Evolutionary conservation across 1,284 basidiomycete genomes (phyloP), one percentile per base, ranked within the genome.

Genomic region (Microbotryum silenes-acaulis): DNA sequence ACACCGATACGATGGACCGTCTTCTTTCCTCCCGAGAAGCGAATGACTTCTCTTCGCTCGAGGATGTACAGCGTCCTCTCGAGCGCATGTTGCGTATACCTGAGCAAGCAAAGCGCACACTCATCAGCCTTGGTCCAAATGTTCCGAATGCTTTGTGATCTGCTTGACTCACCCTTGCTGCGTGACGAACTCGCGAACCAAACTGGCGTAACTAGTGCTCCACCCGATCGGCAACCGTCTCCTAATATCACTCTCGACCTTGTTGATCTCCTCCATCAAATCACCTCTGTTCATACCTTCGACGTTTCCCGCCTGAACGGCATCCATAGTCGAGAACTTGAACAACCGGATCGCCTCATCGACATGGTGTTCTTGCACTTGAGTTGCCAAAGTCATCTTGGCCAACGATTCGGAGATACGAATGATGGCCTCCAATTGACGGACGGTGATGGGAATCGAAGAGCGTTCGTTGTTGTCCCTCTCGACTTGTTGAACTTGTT

Each of bases 291-390:
- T 91, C 71, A 98, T 82, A 1, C 96, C 96, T 70, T 97, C 94
- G 7, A 90, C 86, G 51, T 89, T 90, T n/a, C 81, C 81, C 6
- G 93, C 91, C 29, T 91, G 89, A 29, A 98, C 93, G 27, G 96
- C 96, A 75, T 98, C 91, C 94, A 98, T 97, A 1, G 96, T 99
- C 20, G 92, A 97, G 27, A 87, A 96, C 72, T 96, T 97, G 85
- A 99, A 99, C 29, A 99, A 78, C 7, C 96, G 85, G 72, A 98
- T 97, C 6, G 96, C 90, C 76, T 99, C 96, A 75, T 98, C 93
- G 44, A 98, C 96, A 71, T 98, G 94, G 74, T 97, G 88, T 62
- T 88, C 86, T 70, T 86, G 84, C 6, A 98, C 96, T 4, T 86
- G 82, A 0, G 91, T 82, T 2, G 87, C 86, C 23, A 99, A 81